Evolutionary conservation across 176 grass and related monocot species (phyloP).

Genomic region (Elymus sibiricus): DNA sequence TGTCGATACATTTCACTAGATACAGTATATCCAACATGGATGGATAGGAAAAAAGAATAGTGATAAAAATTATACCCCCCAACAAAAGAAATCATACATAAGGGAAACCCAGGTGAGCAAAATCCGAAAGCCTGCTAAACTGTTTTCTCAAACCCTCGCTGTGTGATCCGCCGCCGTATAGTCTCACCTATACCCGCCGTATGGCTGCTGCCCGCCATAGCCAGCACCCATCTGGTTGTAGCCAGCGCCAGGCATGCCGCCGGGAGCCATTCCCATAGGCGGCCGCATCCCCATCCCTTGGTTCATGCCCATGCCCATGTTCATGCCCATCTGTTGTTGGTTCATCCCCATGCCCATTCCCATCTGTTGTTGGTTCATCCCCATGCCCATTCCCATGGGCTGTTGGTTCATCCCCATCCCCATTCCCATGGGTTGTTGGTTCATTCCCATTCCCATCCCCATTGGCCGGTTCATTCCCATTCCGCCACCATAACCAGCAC

Average conservation of each 20-base stretch:
- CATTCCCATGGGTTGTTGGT: constrained; percentile 52
- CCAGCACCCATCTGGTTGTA: constrained; percentile 83
- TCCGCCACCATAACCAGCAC: constrained; percentile 38
- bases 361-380: constrained; percentile 54
- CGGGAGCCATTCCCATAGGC: constrained; percentile 54
- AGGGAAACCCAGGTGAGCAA: constrained; percentile 34
- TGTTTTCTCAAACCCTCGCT: not conserved
- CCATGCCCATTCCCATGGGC: constrained; percentile 41
- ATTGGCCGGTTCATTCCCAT: constrained; percentile 63
- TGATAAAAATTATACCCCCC: constrained; percentile 45
- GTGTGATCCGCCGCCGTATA: not conserved
- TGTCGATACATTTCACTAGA: constrained; percentile 36
- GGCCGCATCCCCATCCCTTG: constrained; percentile 75
- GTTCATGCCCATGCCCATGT: constrained; percentile 50
- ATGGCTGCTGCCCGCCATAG: constrained; percentile 72
- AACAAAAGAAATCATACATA: constrained; percentile 40
- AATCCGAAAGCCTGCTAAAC: constrained; percentile 40
- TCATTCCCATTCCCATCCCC: constrained; percentile 64
- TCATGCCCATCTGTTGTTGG: constrained; percentile 43
- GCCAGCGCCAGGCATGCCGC: constrained; percentile 56
- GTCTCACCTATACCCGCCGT: constrained; percentile 83
- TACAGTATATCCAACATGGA: constrained; percentile 56
- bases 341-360: constrained; percentile 51
- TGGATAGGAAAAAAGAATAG: constrained; percentile 35
- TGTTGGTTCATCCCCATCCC: constrained; percentile 54